Evolutionary conservation across 139 green algal genomes (phyloP), one percentile per base, ranked within the genome.

Genomic region (Volvox reticuliferus): DNA sequence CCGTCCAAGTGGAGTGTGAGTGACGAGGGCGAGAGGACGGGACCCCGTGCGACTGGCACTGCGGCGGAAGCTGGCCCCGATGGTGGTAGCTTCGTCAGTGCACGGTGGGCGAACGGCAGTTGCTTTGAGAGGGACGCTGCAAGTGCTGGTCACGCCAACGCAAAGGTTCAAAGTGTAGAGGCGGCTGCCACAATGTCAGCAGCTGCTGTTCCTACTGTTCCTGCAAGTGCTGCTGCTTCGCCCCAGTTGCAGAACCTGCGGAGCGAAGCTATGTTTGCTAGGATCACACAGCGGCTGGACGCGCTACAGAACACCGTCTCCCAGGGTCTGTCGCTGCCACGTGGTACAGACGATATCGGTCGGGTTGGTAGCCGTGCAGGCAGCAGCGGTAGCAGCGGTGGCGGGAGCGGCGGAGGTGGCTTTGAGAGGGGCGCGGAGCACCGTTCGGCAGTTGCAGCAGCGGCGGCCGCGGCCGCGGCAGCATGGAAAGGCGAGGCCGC

Each of bases 271-370:
- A 90, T 90, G 86, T 90, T 90, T 65, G 71, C 86, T 13, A 30
- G 71, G 20, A 90, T 90, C 18, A 62, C 33, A 75, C 71, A 90
- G 73, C 86, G 82, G 73, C 71, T 90, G n/a, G 86, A 90, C 30
- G 86, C 82, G 1, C 86, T 90, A 55, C 86, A 90, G 32, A 90
- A 55, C 86, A 84, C 71, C n/a, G 82, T 90, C 22, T 19, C 73
- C 21, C 68, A 80, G 65, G 82, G 82, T 2, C 65, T 88, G 33
- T 22, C 63, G 2, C 9, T 20, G 63, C 33, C 18, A 9, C 61
- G 36, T n/a, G 32, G 61, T 0, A 32, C 61, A 20, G 81, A 32
- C n/a, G 62, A 33, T 35, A 16, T 33, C 3, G 33, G 76, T 61
- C 44, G 44, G 44, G 44, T 9, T 55, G 44, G 44, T 1, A 82